phyloP scores from a whole-genome alignment of 2,329 filamentous ascomycete species.

The Aspergillus pseudoterreus region DNA sequence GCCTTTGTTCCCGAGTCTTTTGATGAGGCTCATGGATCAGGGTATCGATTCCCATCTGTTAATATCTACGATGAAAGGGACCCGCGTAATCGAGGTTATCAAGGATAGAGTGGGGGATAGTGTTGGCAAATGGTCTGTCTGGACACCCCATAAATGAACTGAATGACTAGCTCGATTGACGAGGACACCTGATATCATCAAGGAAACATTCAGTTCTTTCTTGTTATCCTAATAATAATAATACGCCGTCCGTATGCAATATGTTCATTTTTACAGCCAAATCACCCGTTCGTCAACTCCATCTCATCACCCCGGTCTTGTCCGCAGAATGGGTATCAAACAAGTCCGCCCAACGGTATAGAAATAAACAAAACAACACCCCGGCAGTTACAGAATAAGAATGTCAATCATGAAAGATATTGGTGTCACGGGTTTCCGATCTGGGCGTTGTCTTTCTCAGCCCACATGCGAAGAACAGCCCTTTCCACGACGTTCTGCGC shows the following conservation, averaged over 20 bases:
- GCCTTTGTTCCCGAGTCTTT: constrained; percentile 25
- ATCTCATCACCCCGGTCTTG: constrained; percentile 15
- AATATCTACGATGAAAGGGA: constrained; percentile 24
- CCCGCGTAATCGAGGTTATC: constrained; percentile 33
- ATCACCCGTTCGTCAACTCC: constrained; percentile 23
- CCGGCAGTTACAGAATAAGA: not conserved
- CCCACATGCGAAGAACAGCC: constrained; percentile 42
- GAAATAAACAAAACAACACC: not conserved
- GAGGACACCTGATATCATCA: no score
- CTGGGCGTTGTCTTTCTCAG: constrained; percentile 27
- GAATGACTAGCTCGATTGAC: not conserved
- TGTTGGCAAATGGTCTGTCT: constrained; percentile 36
- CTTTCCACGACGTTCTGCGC: constrained; percentile 41
- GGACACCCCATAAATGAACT: constrained; percentile 8
- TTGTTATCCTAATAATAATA: not conserved
- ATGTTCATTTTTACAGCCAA: constrained; percentile 1
- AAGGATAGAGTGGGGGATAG: constrained; percentile 36
- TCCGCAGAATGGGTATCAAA: constrained; percentile 26
- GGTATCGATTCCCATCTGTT: constrained; percentile 39
- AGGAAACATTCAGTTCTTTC: not conserved
- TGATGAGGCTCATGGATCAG: constrained; percentile 36
- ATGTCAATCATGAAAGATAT: not conserved
- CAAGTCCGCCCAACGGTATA: constrained; percentile 5
- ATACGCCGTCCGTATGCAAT: constrained; percentile 19
- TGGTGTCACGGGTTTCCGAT: constrained; percentile 11